Percentiles rank a stretch among this genome's conserved stretches.
phyloP scores from a whole-genome alignment of 257 asterid genomes.

The Solanum virginianum region DNA sequence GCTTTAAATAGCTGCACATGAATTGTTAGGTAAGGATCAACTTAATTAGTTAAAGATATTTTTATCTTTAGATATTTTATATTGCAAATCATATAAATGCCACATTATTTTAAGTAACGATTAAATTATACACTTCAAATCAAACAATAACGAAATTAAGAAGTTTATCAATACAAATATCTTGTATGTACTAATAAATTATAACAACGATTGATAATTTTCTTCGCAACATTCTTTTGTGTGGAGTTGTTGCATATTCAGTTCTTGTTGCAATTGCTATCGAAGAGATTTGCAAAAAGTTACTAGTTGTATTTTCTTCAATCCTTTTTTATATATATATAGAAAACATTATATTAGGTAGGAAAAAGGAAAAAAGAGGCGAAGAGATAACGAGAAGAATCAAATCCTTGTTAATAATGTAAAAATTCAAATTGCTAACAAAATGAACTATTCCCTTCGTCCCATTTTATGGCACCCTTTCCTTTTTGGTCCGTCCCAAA shows the following conservation, averaged over 20 bases:
- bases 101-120: background rate
- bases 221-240: background rate
- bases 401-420: no score
- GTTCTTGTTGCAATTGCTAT: no score
- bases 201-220: no score
- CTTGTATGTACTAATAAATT: background rate
- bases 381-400: no score
- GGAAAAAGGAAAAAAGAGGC: background rate
- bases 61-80: background rate
- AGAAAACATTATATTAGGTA: no score
- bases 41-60: background rate
- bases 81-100: background rate
- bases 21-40: background rate
- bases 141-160: background rate
- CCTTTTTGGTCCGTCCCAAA: no score
- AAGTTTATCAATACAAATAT: background rate
- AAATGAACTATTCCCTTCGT: no score
- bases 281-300: background rate
- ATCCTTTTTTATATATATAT: background rate
- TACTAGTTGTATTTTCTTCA: background rate
- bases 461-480: no score
- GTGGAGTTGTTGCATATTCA: background rate
- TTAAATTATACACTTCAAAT: background rate
- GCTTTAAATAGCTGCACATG: background rate
- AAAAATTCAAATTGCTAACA: no score